phyloP scores from a whole-genome alignment of 345 rosid species.

The Brassica incana region DNA sequence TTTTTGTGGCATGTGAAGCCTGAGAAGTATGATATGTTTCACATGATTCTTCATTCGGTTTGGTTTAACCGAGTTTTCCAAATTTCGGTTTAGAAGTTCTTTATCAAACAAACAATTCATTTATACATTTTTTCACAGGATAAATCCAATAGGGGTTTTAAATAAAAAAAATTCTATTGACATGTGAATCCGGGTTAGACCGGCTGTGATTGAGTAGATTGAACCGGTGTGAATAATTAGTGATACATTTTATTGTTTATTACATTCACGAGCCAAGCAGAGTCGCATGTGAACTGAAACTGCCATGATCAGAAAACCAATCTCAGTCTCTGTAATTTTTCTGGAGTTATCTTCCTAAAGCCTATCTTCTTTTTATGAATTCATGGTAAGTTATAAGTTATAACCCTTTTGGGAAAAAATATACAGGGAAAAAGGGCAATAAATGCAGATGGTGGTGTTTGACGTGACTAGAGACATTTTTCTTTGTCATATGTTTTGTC shows the following conservation, averaged over 20 bases:
- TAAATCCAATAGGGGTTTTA: background rate
- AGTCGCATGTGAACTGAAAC: constrained; percentile 33
- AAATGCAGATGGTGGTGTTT: constrained; percentile 37
- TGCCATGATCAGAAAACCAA: constrained; percentile 30
- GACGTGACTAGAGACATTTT: constrained; percentile 33
- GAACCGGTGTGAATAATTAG: background rate
- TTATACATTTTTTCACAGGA: constrained; percentile 21
- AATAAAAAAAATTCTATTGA: background rate
- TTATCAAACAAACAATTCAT: background rate
- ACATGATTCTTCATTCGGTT: constrained; percentile 89
- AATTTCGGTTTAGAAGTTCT: constrained; percentile 33
- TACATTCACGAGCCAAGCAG: background rate
- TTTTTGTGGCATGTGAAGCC: constrained; percentile 88
- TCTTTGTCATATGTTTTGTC: constrained; percentile 28
- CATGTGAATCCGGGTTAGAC: background rate
- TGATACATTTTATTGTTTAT: background rate
- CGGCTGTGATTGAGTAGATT: background rate
- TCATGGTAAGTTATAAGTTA: background rate
- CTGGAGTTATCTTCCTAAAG: constrained; percentile 17
- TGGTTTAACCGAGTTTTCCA: constrained; percentile 86
- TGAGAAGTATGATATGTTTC: constrained; percentile 81
- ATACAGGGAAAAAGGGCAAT: background rate
- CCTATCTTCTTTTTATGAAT: background rate
- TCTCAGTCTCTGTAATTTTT: constrained; percentile 11
- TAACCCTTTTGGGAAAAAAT: background rate